phyloP scores from a whole-genome alignment of 2,329 filamentous ascomycete genomes.

The Shiraia bambusicola region DNA sequence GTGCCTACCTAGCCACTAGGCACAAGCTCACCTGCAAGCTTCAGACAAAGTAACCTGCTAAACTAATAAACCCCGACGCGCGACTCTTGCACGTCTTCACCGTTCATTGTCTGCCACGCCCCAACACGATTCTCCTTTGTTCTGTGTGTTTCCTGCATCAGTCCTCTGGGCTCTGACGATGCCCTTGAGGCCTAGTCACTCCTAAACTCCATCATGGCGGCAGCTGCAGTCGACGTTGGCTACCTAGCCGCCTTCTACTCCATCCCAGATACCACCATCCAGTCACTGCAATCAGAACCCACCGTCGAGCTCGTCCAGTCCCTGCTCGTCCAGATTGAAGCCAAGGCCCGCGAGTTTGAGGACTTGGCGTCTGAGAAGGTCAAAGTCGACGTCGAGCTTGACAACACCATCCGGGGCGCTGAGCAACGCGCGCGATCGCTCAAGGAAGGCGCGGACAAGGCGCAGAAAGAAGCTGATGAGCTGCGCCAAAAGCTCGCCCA shows the following conservation, averaged over 20 bases:
- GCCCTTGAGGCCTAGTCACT: constrained; percentile 20
- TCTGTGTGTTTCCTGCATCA: constrained; percentile 11
- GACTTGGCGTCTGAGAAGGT: constrained; percentile 84
- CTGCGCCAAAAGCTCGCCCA: constrained; percentile 77
- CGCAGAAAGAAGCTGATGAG: constrained; percentile 79
- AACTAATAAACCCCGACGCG: constrained; percentile 20
- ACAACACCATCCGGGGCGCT: constrained; percentile 80
- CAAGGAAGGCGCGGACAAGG: constrained; percentile 79
- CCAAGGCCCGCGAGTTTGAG: constrained; percentile 81
- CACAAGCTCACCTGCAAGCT: too few relatives aligned
- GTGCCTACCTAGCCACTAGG: too few relatives aligned
- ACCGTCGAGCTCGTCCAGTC: constrained; percentile 76
- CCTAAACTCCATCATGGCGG: constrained; percentile 55
- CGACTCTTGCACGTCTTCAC: constrained; percentile 12
- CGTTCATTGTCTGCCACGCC: constrained; percentile 21
- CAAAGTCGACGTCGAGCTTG: constrained; percentile 85
- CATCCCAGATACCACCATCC: constrained; percentile 65
- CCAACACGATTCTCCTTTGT: constrained; percentile 27
- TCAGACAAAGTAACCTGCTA: constrained; percentile 19
- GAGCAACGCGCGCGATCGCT: constrained; percentile 81
- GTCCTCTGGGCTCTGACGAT: constrained; percentile 17
- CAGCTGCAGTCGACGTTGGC: constrained; percentile 65
- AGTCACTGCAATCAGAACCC: constrained; percentile 63
- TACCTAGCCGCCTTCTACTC: constrained; percentile 73
- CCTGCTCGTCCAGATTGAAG: constrained; percentile 72